Evolutionary conservation across 1,139 yeast species (phyloP), one percentile per base, ranked within the genome.

Genomic region (Yamadazyma kanchanaburiensis): DNA sequence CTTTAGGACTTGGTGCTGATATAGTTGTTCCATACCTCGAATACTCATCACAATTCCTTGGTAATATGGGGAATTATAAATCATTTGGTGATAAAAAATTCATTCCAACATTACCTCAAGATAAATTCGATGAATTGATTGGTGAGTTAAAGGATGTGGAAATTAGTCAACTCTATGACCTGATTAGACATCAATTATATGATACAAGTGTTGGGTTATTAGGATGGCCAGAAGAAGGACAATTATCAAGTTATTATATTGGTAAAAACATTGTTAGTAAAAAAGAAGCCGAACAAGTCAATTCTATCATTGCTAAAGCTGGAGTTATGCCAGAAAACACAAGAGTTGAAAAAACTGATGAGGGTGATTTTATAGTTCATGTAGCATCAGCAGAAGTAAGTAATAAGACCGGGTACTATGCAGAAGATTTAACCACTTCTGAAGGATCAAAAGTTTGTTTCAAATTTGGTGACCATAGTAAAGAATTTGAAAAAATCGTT

Each of bases 51-150:
- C 95, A 85, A 57, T 81, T 87, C 49, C 64, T 87, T 47, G 68
- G 81, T 30, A 87, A 87, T 55, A 67, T 82, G 51, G 96, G 96
- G 40, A 87, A 87, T 55, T 87, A 77, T 67, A 86, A 85, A 60
- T 81, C 94, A 1, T 87, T 87, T 58, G 96, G 96, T 39, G 95
- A 87, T 58, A 76, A 75, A 42, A 87, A 87, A 58, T 86, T 86
- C 51, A 68, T 87, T 42, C 96, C 96, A 22, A 62, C 75, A 27
- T 48, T 85, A 24, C 31, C 66, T 1, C 48, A 44, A 23, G 71
- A 58, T 1, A 66, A 68, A 4, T 80, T 86, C 43, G 71, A 62
- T 35, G 43, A 59, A 13, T 54, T 79, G 28, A 60, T 77, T 19
- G 54, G 56, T 15, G 42, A 67, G n/a, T 58, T 78, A 12, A 53